phyloP scores from a whole-genome alignment of 371 early-diverging fungal genomes.

The Lichtheimia hyalospora region DNA sequence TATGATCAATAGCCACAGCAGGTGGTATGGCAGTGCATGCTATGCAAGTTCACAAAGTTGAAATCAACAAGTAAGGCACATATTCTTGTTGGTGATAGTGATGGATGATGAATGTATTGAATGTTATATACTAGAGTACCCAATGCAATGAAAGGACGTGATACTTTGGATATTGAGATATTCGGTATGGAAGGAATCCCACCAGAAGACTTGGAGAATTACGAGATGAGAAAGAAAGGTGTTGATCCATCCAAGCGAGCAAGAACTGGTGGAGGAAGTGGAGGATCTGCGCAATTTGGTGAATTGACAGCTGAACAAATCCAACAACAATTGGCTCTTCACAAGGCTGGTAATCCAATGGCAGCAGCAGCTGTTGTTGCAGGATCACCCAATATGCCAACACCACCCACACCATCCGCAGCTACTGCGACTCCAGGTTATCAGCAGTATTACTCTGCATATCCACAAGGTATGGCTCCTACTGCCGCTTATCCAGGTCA shows the following conservation, averaged over 20 bases:
- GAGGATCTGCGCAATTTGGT: slow-evolving; percentile 30
- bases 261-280: slow-evolving; percentile 18
- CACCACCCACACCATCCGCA: slow-evolving; percentile 16
- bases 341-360: slow-evolving; percentile 30
- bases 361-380: slow-evolving; percentile 2
- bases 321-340: slow-evolving; percentile 38
- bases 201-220: slow-evolving; percentile 72
- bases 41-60: slow-evolving; percentile 92
- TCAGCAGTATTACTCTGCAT: slow-evolving; percentile 12
- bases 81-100: background rate
- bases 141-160: slow-evolving; percentile 86
- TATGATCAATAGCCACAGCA: slow-evolving; percentile 57
- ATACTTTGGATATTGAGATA: slow-evolving; percentile 85
- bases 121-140: slow-evolving; percentile 65
- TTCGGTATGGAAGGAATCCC: slow-evolving; percentile 97
- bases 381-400: slow-evolving; percentile 5
- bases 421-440: slow-evolving; percentile 12
- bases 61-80: slow-evolving; percentile 61
- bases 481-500: slow-evolving; percentile 20
- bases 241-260: slow-evolving; percentile 27
- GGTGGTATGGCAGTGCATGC: slow-evolving; percentile 91
- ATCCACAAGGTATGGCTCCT: slow-evolving; percentile 9
- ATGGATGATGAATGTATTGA: background rate
- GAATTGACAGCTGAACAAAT: slow-evolving; percentile 45
- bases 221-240: slow-evolving; percentile 51